Evolutionary conservation across 2,329 filamentous ascomycete genomes (phyloP), one percentile per base, ranked within the genome.

Genomic region (Zymoseptoria tritici): DNA sequence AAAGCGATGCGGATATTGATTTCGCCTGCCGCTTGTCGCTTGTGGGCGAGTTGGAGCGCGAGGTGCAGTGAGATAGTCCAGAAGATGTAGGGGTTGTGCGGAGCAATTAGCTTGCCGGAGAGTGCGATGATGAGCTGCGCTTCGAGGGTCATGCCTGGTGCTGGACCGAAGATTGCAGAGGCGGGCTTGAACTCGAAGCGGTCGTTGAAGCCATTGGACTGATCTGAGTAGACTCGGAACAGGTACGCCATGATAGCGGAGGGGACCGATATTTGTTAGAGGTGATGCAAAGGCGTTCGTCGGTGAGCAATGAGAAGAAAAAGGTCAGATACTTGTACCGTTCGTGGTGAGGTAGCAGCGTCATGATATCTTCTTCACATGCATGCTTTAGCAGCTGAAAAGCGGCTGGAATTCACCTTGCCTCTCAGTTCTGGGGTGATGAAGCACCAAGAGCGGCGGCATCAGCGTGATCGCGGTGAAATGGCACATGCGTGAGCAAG

Each of bases 61-160:
- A 63, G 61, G 19, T 57, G 52, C 21, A 63, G 52, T 11, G 62
- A 63, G 7, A 59, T 49, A 9, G 62, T 61, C 36, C 55, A 61
- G 55, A 61, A 61, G 0, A 57, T 29, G 53, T 61, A 60, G 9
- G 52, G 52, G 21, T 53, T 53, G 42, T 53, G 59, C 13, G 42
- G 29, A 20, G 29, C 24, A 16, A 31, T 51, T 36, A 56, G 59
- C 19, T 55, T 58, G 56, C 57, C 54, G 8, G 29, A 19, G 24
- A 63, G 57, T 16, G 57, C 59, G 20, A 53, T 29, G 9, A 54
- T 46, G 9, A 63, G 57, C 9, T 61, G 22, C 20, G 54, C n/a
- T 20, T 19, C 42, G 2, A 55, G 22, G 8, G 49, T 24, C 20
- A 31, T n/a, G n/a, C 36, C 20, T 29, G 21, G 21, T 26, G 22